Percentiles rank a stretch among this genome's conserved stretches.
Evolutionary conservation across 1,284 basidiomycete genomes (phyloP).

Genomic region (Rhodotorula sp.): DNA sequence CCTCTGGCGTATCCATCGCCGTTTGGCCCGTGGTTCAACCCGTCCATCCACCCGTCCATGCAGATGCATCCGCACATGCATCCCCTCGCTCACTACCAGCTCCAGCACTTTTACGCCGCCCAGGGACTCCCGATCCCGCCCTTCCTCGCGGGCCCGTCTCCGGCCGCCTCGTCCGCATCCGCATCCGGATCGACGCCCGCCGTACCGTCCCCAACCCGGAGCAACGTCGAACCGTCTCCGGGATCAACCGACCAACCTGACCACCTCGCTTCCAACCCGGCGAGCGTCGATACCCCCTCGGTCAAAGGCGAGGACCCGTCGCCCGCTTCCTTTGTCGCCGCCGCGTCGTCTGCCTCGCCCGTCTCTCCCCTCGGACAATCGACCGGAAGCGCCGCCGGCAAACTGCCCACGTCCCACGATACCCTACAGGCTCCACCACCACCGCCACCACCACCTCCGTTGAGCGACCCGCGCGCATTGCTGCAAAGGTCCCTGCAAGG

Average conservation of each 20-base stretch:
- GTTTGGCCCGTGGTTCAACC: background rate
- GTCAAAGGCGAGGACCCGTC: background rate
- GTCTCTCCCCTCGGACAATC: background rate
- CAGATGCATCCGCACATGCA: conserved; percentile 3
- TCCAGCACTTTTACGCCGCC: background rate
- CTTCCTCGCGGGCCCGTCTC: background rate
- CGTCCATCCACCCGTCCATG: background rate
- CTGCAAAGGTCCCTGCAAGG: conserved; percentile 17
- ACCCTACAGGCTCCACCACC: conserved; percentile 6
- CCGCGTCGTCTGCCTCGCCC: background rate
- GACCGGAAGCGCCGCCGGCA: conserved; percentile 6
- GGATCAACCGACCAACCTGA: background rate
- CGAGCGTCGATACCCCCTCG: conserved; percentile 5
- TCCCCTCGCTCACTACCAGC: background rate
- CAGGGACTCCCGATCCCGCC: background rate
- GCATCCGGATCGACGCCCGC: background rate
- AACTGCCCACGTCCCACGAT: background rate
- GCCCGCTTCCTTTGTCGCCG: background rate
- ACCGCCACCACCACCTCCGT: conserved; percentile 4
- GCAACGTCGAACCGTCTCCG: conserved; percentile 1
- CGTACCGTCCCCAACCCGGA: background rate
- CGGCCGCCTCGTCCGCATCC: background rate
- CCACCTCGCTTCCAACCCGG: background rate
- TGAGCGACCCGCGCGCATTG: conserved; percentile 21
- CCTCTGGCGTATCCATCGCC: background rate